A percentile compares a stretch with the other conserved stretches of the same genome.
Conservation (phyloP, 768 basidiomycete genomes). For the Rhodotorula babjevae region DNA sequence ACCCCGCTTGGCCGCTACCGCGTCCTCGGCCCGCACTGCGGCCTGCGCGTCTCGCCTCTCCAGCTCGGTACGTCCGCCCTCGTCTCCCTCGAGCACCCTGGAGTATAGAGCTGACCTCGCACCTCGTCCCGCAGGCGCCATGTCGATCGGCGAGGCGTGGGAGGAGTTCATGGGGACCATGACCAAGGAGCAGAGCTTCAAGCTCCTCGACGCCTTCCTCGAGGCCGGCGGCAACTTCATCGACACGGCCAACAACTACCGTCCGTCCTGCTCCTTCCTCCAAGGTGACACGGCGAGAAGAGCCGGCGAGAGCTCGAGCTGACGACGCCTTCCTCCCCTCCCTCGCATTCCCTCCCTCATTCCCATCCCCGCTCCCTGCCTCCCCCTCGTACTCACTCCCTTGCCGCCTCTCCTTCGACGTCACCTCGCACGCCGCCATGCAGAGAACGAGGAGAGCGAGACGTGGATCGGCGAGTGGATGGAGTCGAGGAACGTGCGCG, state of each 20-base stretch:
- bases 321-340: not conserved
- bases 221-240: slow-evolving; percentile 53
- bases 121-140: slow-evolving; percentile 44
- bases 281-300: no score
- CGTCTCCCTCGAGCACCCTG: not conserved
- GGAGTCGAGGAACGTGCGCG: slow-evolving; percentile 49
- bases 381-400: not conserved
- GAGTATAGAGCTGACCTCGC: not conserved
- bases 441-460: slow-evolving; percentile 60
- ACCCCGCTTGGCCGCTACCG: slow-evolving; percentile 45
- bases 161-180: slow-evolving; percentile 48
- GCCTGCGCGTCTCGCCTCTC: slow-evolving; percentile 53
- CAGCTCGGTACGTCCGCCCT: slow-evolving; percentile 41
- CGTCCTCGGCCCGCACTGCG: slow-evolving; percentile 46
- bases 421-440: slow-evolving; percentile 23
- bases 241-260: slow-evolving; percentile 49
- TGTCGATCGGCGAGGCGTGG: slow-evolving; percentile 20
- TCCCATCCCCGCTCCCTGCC: not conserved
- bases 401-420: not conserved
- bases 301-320: no score
- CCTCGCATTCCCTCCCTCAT: not conserved
- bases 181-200: slow-evolving; percentile 51
- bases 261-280: no score
- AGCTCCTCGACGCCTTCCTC: slow-evolving; percentile 53
- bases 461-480: slow-evolving; percentile 56